Evolutionary conservation across 1,284 basidiomycete species (phyloP), one percentile per base, ranked within the genome.

Genomic region (Chalciporus piperatoides): DNA sequence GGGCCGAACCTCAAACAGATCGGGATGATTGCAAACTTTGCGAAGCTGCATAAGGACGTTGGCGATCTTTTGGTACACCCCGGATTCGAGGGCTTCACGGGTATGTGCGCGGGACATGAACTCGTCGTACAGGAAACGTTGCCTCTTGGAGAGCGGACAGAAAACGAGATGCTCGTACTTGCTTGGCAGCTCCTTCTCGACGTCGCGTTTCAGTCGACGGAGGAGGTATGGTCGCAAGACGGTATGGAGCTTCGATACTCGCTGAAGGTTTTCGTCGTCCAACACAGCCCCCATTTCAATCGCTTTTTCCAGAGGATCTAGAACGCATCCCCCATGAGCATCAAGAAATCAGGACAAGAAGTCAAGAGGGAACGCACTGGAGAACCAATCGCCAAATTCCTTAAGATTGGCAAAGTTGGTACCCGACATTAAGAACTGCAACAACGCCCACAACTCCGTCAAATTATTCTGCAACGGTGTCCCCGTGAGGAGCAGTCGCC

Each of bases 1-100:
- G 0, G 93, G 93, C 37, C 95, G 82, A 15, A 96, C 90, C 70
- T 98, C 96, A 67, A 98, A 97, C 19, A 98, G 75, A 64, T 97
- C 90, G 0, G 95, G 95, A 65, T 97, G 94, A 60, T 97, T 97
- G 75, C 94, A 96, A 35, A 94, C 92, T 71, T 95, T 95, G 45
- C 92, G 81, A 17, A 97, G 77, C 66, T 98, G 96, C 95, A 98
- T 98, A 52, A 98, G 78, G 53, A 96, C 91, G 67, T 98, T 98
- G 69, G 95, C 93, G 53, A 98, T 93, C 66, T 94, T 94, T 68
- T 87, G 84, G 59, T 90, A 90, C 1, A 86, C 76, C 3, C 95
- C 96, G 4, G 90, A 92, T 14, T 86, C 78, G 42, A 98, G 77
- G 12, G 91, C 91, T 59, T 91, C 86, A 36, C 83, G 81, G 2